phyloP scores from a whole-genome alignment of 2,329 filamentous ascomycete genomes.

The Gliomastix tumulicola region DNA sequence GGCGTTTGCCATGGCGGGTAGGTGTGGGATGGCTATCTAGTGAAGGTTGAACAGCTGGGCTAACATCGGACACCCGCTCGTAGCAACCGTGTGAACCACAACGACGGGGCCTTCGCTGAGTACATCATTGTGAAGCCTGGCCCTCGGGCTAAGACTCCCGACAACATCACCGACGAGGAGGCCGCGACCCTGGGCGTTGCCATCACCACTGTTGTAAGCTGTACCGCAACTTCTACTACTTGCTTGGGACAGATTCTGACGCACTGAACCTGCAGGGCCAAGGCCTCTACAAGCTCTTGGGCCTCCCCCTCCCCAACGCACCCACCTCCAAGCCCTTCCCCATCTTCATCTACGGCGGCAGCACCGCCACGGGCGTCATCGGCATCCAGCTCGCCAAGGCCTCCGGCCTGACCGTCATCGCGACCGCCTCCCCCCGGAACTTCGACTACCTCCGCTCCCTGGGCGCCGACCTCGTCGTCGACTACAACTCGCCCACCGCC shows the following conservation, averaged over 20 bases:
- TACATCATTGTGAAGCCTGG: slow-evolving; percentile 29
- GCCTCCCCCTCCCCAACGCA: slow-evolving; percentile 34
- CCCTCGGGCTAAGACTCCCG: slow-evolving; percentile 34
- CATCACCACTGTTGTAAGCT: slow-evolving; percentile 26
- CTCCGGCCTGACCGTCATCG: slow-evolving; percentile 29
- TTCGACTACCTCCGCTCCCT: slow-evolving; percentile 25
- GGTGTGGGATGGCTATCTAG: no score
- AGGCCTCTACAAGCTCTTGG: slow-evolving; percentile 36
- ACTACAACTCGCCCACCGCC: slow-evolving; percentile 27
- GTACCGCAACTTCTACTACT: background rate
- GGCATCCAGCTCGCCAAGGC: slow-evolving; percentile 35
- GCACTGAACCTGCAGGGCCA: slow-evolving; percentile 18
- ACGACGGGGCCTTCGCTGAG: slow-evolving; percentile 35
- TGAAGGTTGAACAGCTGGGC: no score
- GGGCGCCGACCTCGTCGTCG: slow-evolving; percentile 37
- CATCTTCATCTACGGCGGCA: slow-evolving; percentile 38
- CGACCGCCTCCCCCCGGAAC: slow-evolving; percentile 29
- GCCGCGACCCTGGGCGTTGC: slow-evolving; percentile 34
- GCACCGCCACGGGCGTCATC: slow-evolving; percentile 49
- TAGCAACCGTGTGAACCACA: no score
- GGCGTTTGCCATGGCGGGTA: no score
- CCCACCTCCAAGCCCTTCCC: slow-evolving; percentile 23
- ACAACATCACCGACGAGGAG: slow-evolving; percentile 35
- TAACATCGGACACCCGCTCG: no score
- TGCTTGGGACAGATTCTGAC: background rate